Evolutionary conservation across 441 rosid genomes (phyloP).

Genomic region (Melastoma candidum): DNA sequence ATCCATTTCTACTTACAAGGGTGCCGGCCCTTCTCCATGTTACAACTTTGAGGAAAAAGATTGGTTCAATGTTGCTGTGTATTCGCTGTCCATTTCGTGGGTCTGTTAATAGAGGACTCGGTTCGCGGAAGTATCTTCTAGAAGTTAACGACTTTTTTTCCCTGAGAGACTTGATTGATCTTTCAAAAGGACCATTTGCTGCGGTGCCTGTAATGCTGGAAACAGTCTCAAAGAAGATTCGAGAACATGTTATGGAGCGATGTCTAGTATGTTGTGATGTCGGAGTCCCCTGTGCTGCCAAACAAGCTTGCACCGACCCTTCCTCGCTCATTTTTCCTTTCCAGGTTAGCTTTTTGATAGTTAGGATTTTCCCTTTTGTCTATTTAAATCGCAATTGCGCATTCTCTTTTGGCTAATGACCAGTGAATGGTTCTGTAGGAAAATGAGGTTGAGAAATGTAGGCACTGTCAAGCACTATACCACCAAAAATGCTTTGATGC

Average conservation of each 20-base stretch:
- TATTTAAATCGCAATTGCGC: too few species aligned
- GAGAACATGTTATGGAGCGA: conserved; percentile 81
- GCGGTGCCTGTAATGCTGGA: conserved; percentile 81
- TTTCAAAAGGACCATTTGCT: conserved; percentile 96
- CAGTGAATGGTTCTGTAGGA: conserved; percentile 29
- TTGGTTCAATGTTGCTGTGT: conserved; percentile 67
- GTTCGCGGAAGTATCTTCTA: conserved; percentile 84
- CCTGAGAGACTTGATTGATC: conserved; percentile 86
- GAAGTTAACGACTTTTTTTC: conserved; percentile 92
- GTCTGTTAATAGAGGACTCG: conserved; percentile 76
- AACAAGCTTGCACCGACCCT: conserved; percentile 83
- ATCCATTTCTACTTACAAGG: conserved; percentile 77
- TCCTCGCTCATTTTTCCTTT: conserved; percentile 90
- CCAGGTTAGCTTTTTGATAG: conserved; percentile 43
- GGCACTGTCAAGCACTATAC: conserved; percentile 49
- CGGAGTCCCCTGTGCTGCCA: conserved; percentile 84
- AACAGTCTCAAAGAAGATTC: conserved; percentile 58
- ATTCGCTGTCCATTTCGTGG: conserved; percentile 85
- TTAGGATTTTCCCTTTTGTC: too few species aligned
- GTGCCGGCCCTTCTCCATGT: conserved; percentile 82
- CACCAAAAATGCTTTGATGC: conserved; percentile 70
- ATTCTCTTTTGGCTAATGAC: too few species aligned
- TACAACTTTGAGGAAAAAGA: conserved; percentile 57
- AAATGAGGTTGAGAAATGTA: conserved; percentile 57
- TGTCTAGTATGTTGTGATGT: conserved; percentile 94